phyloP scores from a whole-genome alignment of 2,329 filamentous ascomycete species.

The Fusarium sambucinum region DNA sequence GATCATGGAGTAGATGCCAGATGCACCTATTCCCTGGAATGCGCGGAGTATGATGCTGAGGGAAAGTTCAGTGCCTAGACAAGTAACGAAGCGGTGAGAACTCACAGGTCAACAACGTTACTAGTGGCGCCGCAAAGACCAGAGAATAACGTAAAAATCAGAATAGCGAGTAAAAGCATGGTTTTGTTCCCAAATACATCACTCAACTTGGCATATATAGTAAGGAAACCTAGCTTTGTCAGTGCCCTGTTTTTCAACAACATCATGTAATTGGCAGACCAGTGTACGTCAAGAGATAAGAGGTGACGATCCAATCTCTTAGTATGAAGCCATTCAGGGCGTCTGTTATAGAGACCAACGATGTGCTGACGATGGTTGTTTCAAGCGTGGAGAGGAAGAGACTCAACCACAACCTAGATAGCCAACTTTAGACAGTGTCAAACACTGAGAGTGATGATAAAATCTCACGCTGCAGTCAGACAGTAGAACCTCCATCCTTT shows the following conservation, averaged over 20 bases:
- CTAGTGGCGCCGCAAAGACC: slow-evolving; percentile 13
- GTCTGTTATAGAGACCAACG: slow-evolving; percentile 11
- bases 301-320: slow-evolving; percentile 20
- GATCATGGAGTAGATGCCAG: slow-evolving; percentile 11
- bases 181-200: slow-evolving; percentile 23
- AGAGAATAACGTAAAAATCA: slow-evolving; percentile 13
- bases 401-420: not conserved
- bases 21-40: slow-evolving; percentile 11
- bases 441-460: fast-evolving
- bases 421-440: not conserved
- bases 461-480: not conserved
- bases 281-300: slow-evolving; percentile 8
- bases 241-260: fast-evolving
- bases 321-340: slow-evolving; percentile 17
- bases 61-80: fast-evolving
- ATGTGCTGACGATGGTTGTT: slow-evolving; percentile 15
- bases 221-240: not conserved
- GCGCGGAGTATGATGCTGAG: slow-evolving; percentile 5
- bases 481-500: slow-evolving; percentile 2
- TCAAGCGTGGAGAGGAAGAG: slow-evolving; percentile 16
- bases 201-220: slow-evolving; percentile 8
- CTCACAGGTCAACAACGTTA: slow-evolving; percentile 12
- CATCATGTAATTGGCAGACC: fast-evolving
- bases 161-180: slow-evolving; percentile 3
- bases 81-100: fast-evolving